Conservation (phyloP, 345 rosid species). For the Physaria fendleri region DNA sequence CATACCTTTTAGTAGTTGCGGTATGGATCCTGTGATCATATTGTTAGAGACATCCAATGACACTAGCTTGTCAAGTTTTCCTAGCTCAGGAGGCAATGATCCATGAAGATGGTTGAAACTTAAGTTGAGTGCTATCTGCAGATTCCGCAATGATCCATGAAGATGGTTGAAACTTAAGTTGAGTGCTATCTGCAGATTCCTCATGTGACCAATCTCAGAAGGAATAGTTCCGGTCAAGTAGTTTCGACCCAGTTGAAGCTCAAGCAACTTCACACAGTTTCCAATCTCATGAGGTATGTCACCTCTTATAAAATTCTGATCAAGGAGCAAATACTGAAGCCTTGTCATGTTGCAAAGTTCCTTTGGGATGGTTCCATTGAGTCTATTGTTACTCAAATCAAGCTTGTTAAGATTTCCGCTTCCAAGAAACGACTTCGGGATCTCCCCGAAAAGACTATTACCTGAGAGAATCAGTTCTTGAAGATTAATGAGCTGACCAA, state of each 20-base stretch:
- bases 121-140: too few relatives aligned
- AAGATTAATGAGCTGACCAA: conserved; percentile 70
- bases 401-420: conserved; percentile 89
- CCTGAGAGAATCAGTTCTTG: conserved; percentile 92
- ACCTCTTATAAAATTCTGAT: conserved; percentile 63
- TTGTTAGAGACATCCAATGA: conserved; percentile 83
- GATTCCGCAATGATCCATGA: conserved; percentile 71
- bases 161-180: conserved; percentile 85
- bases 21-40: conserved; percentile 70
- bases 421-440: conserved; percentile 60
- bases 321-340: conserved; percentile 63
- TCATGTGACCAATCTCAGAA: conserved; percentile 59
- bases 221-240: conserved; percentile 81
- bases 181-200: conserved; percentile 58
- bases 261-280: conserved; percentile 51
- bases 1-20: conserved; percentile 67
- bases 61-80: conserved; percentile 77
- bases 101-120: too few relatives aligned
- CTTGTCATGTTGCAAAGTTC: conserved; percentile 54
- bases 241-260: conserved; percentile 62
- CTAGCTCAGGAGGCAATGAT: conserved; percentile 68
- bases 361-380: conserved; percentile 74
- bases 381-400: conserved; percentile 64
- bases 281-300: conserved; percentile 79
- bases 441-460: conserved; percentile 69